Percentiles rank a stretch among this genome's conserved stretches.
Evolutionary conservation across 306 rosid species (phyloP).

Genomic region (Herpetospermum pedunculosum): DNA sequence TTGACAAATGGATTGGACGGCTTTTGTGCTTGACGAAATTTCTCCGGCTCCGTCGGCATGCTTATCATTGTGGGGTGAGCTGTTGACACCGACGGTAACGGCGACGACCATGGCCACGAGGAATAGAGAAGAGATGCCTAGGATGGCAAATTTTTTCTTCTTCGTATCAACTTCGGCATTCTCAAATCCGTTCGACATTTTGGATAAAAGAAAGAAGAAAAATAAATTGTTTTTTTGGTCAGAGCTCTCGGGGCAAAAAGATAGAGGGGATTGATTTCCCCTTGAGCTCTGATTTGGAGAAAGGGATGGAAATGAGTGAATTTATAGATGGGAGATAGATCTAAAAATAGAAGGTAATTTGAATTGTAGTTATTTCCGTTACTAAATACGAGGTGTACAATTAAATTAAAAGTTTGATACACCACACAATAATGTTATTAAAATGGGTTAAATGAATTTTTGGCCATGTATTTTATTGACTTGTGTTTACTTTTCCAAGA

Average conservation of each 20-base stretch:
- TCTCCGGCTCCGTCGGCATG: not conserved
- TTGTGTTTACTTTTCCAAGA: no score
- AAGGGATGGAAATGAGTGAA: not conserved
- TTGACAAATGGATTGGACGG: slow-evolving; percentile 22
- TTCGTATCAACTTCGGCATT: slow-evolving; percentile 5
- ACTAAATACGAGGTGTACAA: no score
- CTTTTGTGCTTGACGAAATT: not conserved
- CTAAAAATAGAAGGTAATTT: not conserved
- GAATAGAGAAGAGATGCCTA: slow-evolving; percentile 27
- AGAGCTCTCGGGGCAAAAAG: not conserved
- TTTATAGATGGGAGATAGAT: not conserved
- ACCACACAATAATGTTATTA: no score
- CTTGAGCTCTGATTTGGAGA: not conserved
- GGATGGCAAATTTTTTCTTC: slow-evolving; percentile 30
- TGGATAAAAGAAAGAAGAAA: no score
- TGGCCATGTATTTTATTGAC: no score
- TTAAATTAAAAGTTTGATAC: no score
- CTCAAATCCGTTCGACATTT: slow-evolving; percentile 20
- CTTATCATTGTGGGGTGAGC: not conserved
- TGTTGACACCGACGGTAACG: slow-evolving; percentile 37
- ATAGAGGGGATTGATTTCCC: not conserved
- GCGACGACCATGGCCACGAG: slow-evolving; percentile 47
- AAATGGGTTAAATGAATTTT: no score
- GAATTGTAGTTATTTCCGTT: not conserved
- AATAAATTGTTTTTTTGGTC: no score